Conservation (phyloP, 768 basidiomycete species). For the Lanmaoa pseudosensibilis region DNA sequence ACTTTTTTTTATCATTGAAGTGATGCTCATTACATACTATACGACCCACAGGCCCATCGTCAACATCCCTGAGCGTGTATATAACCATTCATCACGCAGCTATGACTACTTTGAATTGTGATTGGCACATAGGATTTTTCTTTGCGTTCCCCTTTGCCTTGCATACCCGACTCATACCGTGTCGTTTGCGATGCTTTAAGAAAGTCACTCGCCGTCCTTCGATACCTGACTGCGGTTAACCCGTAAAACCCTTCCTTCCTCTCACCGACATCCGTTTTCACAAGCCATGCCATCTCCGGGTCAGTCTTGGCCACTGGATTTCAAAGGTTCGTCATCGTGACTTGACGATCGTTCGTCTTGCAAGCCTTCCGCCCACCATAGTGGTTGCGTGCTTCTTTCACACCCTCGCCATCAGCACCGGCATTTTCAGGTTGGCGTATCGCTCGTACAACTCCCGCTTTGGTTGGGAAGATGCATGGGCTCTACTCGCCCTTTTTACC, state of each 20-base stretch:
- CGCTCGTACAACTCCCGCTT: constrained; percentile 17
- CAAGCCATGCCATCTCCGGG: constrained; percentile 17
- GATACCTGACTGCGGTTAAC: not conserved
- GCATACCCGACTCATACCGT: too few relatives aligned
- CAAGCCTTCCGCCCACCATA: not conserved
- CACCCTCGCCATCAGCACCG: constrained; percentile 8
- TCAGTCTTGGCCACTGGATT: constrained; percentile 11
- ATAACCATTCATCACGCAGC: too few relatives aligned
- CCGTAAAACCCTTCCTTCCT: not conserved
- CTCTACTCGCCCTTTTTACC: constrained; percentile 14
- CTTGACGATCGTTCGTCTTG: not conserved
- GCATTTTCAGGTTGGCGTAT: constrained; percentile 15
- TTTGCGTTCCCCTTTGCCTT: not conserved
- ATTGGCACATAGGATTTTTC: too few relatives aligned
- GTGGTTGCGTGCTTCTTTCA: constrained; percentile 11
- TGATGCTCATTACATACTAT: too few relatives aligned
- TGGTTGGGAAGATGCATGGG: constrained; percentile 20
- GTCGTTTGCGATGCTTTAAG: not conserved
- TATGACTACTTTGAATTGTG: too few relatives aligned
- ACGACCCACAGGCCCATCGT: too few relatives aligned
- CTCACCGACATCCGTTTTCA: not conserved
- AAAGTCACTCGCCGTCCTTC: not conserved
- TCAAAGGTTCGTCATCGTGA: constrained; percentile 12
- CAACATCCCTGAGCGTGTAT: too few relatives aligned
- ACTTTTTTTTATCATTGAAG: too few relatives aligned